A percentile compares a stretch with the other conserved stretches of the same genome.
Conservation (phyloP, 2,329 filamentous ascomycete genomes). For the Talaromyces atroroseus region DNA sequence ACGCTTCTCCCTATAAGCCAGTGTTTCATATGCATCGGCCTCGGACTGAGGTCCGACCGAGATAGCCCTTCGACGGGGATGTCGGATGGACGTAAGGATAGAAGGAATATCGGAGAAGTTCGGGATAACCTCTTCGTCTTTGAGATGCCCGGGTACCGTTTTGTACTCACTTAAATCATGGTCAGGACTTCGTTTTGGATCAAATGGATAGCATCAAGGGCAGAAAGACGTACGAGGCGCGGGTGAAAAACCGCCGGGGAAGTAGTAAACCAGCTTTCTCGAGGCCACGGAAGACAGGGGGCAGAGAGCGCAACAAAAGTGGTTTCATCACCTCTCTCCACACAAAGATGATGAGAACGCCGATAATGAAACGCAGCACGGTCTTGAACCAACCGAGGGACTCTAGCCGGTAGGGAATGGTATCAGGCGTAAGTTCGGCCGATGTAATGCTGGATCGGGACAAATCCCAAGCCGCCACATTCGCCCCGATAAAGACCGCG, state of each 20-base stretch:
- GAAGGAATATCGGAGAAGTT: slow-evolving; percentile 80
- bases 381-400: slow-evolving; percentile 62
- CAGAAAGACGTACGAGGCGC: slow-evolving; percentile 58
- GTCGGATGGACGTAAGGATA: slow-evolving; percentile 74
- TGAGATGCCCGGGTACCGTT: slow-evolving; percentile 66
- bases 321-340: slow-evolving; percentile 93
- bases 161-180: slow-evolving; percentile 60
- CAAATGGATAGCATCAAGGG: neutral
- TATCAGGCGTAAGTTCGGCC: slow-evolving; percentile 51
- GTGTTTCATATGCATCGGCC: slow-evolving; percentile 90
- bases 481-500: slow-evolving; percentile 79
- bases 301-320: slow-evolving; percentile 66
- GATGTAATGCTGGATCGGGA: slow-evolving; percentile 52
- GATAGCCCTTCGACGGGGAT: slow-evolving; percentile 71
- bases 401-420: slow-evolving; percentile 60
- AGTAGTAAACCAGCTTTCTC: slow-evolving; percentile 73
- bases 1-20: slow-evolving; percentile 78
- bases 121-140: slow-evolving; percentile 84
- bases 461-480: slow-evolving; percentile 80
- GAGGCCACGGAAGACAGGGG: slow-evolving; percentile 80
- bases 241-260: slow-evolving; percentile 84
- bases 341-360: slow-evolving; percentile 75
- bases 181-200: slow-evolving; percentile 3
- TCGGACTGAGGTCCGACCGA: slow-evolving; percentile 93
- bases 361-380: slow-evolving; percentile 64